A percentile compares a stretch with the other conserved stretches of the same genome.
Conservation (phyloP, 768 basidiomycete genomes). For the Tulasnella calospora region DNA sequence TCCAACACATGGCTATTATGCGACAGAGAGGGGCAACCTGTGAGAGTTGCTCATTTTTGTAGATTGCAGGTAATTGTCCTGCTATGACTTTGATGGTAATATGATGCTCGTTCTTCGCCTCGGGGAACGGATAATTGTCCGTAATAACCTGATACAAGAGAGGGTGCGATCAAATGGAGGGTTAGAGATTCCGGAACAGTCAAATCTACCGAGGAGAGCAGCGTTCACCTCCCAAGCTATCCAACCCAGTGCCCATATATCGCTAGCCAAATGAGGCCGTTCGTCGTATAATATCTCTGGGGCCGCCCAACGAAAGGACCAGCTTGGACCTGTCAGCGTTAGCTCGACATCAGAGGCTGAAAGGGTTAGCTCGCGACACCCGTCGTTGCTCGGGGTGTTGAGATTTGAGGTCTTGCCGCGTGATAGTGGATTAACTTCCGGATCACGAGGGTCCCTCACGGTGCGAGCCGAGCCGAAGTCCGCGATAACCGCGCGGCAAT, state of each 20-base stretch:
- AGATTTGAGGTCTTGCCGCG: neutral
- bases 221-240: neutral
- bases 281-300: neutral
- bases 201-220: neutral
- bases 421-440: neutral
- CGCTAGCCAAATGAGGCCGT: neutral
- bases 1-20: neutral
- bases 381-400: neutral
- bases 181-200: neutral
- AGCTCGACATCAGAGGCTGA: neutral
- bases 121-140: neutral
- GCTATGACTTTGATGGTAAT: neutral
- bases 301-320: neutral
- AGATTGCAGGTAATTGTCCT: neutral
- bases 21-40: neutral
- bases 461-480: neutral
- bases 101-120: neutral
- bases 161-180: neutral
- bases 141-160: neutral
- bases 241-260: constrained; percentile 11
- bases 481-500: neutral
- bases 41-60: neutral
- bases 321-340: neutral
- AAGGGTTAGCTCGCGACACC: neutral
- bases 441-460: neutral